Conservation (phyloP, 2,329 filamentous ascomycete species). For the Talaromyces sp. region DNA sequence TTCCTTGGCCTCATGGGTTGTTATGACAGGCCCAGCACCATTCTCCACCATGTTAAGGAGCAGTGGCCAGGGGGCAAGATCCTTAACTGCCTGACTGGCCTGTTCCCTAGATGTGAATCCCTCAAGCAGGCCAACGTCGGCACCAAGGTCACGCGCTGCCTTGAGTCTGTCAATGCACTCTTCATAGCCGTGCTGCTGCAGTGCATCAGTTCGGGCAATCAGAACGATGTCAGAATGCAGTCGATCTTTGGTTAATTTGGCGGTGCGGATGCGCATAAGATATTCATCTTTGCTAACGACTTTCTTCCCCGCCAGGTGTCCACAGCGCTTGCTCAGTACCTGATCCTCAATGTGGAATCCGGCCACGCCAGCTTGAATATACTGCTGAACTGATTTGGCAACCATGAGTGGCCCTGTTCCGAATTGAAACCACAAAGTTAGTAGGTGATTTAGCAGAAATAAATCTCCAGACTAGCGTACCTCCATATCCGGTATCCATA, state of each 20-base stretch:
- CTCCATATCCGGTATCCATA: conserved; percentile 51
- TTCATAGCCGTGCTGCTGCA: conserved; percentile 32
- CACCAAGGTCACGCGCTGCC: conserved; percentile 35
- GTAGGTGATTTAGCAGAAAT: neutral
- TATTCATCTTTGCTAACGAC: conserved; percentile 31
- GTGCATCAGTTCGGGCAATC: conserved; percentile 38
- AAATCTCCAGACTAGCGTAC: neutral
- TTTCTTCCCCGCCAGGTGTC: conserved; percentile 35
- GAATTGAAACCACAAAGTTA: neutral
- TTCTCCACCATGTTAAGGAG: conserved; percentile 43
- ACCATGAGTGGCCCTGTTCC: conserved; percentile 40
- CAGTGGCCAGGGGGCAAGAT: conserved; percentile 35
- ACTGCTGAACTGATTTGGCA: conserved; percentile 45
- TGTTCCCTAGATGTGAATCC: conserved; percentile 35
- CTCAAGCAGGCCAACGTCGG: conserved; percentile 39
- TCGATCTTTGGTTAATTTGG: conserved; percentile 15
- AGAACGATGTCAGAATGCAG: conserved; percentile 39
- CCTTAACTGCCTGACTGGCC: conserved; percentile 28
- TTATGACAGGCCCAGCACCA: conserved; percentile 35
- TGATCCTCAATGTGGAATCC: conserved; percentile 56
- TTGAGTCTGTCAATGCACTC: conserved; percentile 33
- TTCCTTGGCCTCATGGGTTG: conserved; percentile 31
- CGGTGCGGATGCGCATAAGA: conserved; percentile 32
- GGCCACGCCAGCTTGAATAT: conserved; percentile 50
- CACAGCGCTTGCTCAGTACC: conserved; percentile 41